These are phyloP conservation scores for Lichtheimia ornata DNA, from an alignment of 371 early-diverging fungal genomes.

Conservation along the genomic window DNA sequence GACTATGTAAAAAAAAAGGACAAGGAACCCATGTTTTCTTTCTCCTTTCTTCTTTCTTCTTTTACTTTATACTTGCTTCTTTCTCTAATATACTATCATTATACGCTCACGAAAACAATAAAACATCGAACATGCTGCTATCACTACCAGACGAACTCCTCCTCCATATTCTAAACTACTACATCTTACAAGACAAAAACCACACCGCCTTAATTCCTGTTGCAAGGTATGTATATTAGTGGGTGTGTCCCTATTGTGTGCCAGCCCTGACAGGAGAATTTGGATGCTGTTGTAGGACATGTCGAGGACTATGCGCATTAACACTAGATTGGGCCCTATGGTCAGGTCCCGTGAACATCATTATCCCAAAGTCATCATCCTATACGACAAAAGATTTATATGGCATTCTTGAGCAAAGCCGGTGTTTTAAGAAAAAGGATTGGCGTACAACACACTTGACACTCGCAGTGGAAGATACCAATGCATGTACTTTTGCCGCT, in stretches of 20 bases:
- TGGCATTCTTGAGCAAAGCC: neutral
- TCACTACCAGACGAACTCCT: slow-evolving; percentile 32
- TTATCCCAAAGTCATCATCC: neutral
- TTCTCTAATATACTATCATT: neutral
- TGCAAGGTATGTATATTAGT: slow-evolving; percentile 26
- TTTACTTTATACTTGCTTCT: slow-evolving; percentile 13
- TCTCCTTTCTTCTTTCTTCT: slow-evolving; percentile 1
- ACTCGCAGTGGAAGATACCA: neutral
- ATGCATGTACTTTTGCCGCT: neutral
- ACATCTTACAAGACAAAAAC: slow-evolving; percentile 19
- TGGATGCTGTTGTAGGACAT: slow-evolving; percentile 14
- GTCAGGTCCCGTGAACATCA: slow-evolving; percentile 15
- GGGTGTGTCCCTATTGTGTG: neutral
- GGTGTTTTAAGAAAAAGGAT: neutral
- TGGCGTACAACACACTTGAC: neutral
- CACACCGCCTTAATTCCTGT: slow-evolving; percentile 27
- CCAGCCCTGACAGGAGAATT: slow-evolving; percentile 1
- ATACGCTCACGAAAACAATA: slow-evolving; percentile 8
- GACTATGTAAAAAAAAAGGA: no score
- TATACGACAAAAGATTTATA: neutral
- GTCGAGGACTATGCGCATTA: slow-evolving; percentile 11
- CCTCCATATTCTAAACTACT: slow-evolving; percentile 22
- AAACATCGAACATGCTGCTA: slow-evolving; percentile 11
- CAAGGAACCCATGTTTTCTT: neutral
- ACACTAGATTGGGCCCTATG: slow-evolving; percentile 15